Conservation (phyloP, 2,329 filamentous ascomycete species). For the Aureobasidium namibiae region DNA sequence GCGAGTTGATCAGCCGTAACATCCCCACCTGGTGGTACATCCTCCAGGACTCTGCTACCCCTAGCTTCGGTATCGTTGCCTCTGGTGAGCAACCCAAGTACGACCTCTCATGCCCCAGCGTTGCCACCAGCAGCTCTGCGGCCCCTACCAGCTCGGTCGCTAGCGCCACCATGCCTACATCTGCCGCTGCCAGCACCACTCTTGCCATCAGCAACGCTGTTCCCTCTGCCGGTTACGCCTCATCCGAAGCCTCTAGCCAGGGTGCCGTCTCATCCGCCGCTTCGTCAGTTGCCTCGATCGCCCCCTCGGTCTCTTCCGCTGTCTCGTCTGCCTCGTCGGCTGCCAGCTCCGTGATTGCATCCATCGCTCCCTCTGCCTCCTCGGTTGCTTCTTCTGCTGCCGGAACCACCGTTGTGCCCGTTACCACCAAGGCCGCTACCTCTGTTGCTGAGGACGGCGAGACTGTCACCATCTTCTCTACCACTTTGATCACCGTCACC, state of each 20-base stretch:
- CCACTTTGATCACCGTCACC: constrained; percentile 19
- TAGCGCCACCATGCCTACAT: constrained; percentile 9
- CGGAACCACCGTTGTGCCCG: background rate
- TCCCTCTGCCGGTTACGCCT: constrained; percentile 1
- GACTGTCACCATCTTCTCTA: constrained; percentile 15
- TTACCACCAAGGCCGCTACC: constrained; percentile 8
- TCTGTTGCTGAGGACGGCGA: constrained; percentile 9
- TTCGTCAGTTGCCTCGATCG: constrained; percentile 13
- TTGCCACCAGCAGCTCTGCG: constrained; percentile 14
- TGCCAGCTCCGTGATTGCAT: background rate
- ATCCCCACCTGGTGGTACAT: constrained; percentile 66
- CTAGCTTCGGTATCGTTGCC: constrained; percentile 62
- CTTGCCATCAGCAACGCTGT: constrained; percentile 5
- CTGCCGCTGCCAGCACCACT: constrained; percentile 8
- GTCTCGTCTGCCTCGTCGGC: constrained; percentile 12
- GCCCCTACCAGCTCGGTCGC: constrained; percentile 13
- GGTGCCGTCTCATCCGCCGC: constrained; percentile 2
- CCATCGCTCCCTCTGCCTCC: constrained; percentile 5
- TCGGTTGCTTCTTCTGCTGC: constrained; percentile 4
- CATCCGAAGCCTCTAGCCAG: background rate
- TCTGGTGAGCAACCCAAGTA: constrained; percentile 50
- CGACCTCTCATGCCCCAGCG: constrained; percentile 49
- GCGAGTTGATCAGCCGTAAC: constrained; percentile 52
- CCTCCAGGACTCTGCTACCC: constrained; percentile 55
- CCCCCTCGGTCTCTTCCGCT: constrained; percentile 17